A percentile compares a stretch with the other conserved stretches of the same genome.
phyloP scores from a whole-genome alignment of 345 rosid genomes.

The Erucastrum elatum region DNA sequence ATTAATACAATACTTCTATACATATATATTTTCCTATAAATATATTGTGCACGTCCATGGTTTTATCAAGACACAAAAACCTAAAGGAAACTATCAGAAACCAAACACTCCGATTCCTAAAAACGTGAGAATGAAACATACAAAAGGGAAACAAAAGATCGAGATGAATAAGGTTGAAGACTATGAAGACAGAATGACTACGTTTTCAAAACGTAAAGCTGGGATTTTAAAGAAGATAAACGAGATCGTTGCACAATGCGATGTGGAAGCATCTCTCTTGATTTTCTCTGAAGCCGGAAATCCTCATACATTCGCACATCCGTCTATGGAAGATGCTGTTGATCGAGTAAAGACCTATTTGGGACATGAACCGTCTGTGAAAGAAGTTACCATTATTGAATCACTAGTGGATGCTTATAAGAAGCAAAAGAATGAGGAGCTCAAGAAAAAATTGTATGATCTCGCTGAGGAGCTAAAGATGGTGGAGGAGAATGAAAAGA shows the following conservation, averaged over 20 bases:
- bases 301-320: constrained; percentile 42
- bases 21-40: not conserved
- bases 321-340: constrained; percentile 35
- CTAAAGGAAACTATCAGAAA: not conserved
- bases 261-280: constrained; percentile 33
- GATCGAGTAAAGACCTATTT: constrained; percentile 6
- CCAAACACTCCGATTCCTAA: not conserved
- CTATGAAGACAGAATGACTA: constrained; percentile 30
- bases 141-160: constrained; percentile 39
- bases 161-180: constrained; percentile 34
- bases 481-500: constrained; percentile 9
- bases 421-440: constrained; percentile 15
- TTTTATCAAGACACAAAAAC: not conserved
- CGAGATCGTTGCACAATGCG: constrained; percentile 40
- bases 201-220: constrained; percentile 46
- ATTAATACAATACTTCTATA: not conserved
- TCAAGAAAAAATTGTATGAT: constrained; percentile 8
- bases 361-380: not conserved
- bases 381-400: not conserved
- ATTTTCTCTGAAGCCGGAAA: constrained; percentile 44
- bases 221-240: constrained; percentile 49
- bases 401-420: constrained; percentile 43
- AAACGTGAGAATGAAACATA: constrained; percentile 8
- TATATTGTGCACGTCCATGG: not conserved
- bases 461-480: constrained; percentile 7